Conservation (phyloP, 2,329 filamentous ascomycete genomes). For the Aureobasidium zeae region DNA sequence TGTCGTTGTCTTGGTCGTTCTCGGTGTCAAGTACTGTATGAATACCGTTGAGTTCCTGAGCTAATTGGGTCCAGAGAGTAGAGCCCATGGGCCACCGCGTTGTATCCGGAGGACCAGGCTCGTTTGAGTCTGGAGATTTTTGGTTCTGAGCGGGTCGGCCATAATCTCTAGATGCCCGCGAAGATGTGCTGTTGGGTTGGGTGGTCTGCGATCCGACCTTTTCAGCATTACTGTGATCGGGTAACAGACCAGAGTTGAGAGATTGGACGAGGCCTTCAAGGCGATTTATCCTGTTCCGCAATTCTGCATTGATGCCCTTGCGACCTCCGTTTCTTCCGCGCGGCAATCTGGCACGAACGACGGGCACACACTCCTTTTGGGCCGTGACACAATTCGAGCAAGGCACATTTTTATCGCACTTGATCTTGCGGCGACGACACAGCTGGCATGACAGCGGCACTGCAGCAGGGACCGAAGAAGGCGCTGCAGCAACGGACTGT, state of each 20-base stretch:
- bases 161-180: not conserved
- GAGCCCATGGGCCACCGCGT: conserved; percentile 5
- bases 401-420: conserved; percentile 15
- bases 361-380: conserved; percentile 8
- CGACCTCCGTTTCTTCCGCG: conserved; percentile 13
- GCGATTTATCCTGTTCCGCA: conserved; percentile 12
- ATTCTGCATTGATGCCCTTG: conserved; percentile 8
- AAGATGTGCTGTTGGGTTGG: not conserved
- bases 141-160: not conserved
- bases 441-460: conserved; percentile 12
- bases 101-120: not conserved
- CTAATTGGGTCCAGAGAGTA: conserved; percentile 7
- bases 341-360: conserved; percentile 12
- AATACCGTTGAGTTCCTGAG: conserved; percentile 6
- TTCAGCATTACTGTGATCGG: not conserved
- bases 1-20: conserved; percentile 5
- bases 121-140: not conserved
- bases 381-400: conserved; percentile 8
- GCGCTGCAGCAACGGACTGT: not conserved
- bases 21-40: conserved; percentile 10
- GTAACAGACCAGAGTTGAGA: conserved; percentile 5
- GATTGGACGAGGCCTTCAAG: conserved; percentile 13
- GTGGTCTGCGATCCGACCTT: not conserved
- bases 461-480: not conserved
- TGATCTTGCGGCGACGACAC: conserved; percentile 15